Conservation (phyloP, 1,284 basidiomycete genomes). For the Leccinum fuscescens region DNA sequence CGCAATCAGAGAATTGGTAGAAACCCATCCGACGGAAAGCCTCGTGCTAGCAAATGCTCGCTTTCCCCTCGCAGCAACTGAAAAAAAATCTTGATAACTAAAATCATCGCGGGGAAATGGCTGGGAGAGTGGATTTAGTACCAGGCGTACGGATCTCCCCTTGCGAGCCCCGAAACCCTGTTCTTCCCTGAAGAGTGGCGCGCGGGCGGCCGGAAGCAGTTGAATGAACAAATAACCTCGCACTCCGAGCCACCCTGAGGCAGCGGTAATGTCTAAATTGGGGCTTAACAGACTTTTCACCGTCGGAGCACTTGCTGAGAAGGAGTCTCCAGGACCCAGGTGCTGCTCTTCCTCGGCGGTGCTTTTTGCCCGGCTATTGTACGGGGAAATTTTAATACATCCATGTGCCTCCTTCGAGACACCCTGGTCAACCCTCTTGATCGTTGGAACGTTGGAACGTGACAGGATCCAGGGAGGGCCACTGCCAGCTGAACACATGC, state of each 20-base stretch:
- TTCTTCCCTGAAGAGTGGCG: neutral
- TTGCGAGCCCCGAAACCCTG: neutral
- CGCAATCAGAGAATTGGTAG: conserved; percentile 3
- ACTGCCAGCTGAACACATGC: neutral
- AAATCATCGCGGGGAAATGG: neutral
- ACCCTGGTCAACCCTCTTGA: neutral
- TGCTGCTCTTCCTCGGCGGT: neutral
- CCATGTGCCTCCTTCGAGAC: neutral
- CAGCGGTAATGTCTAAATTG: conserved; percentile 13
- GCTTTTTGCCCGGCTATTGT: conserved; percentile 4
- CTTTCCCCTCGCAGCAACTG: conserved; percentile 9
- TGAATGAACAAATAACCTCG: neutral
- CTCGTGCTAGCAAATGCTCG: neutral
- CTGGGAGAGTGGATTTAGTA: neutral
- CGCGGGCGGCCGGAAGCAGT: neutral
- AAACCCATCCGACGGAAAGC: conserved; percentile 1
- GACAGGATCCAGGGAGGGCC: neutral
- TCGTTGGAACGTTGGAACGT: neutral
- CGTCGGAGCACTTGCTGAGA: neutral
- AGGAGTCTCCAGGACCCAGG: neutral
- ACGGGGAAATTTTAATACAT: neutral
- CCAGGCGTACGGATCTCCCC: neutral
- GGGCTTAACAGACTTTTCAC: conserved; percentile 11
- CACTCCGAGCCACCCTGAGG: neutral
- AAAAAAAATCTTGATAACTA: neutral